Conservation (phyloP, 164 flowering plant genomes). For the Vitis vinifera region ASM3070453v1 NC_081812.1:21458501-21459000, state of each 20-base stretch:
- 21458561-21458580: background rate
- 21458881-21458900: background rate
- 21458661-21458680: too few relatives aligned
- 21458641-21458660: too few relatives aligned
- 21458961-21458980: background rate
- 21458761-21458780: conserved; percentile 95
- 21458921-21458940: background rate
- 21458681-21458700: background rate
- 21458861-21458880: background rate
- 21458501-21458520: too few relatives aligned
- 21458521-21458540: too few relatives aligned
- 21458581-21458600: background rate
- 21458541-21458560: background rate
- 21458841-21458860: conserved; percentile 84
- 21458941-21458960: background rate
- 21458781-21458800: conserved; percentile 88
- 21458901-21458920: background rate
- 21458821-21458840: conserved; percentile 69
- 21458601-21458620: background rate
- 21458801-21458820: conserved; percentile 61
- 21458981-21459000: background rate
- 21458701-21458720: background rate
- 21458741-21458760: conserved; percentile 75
- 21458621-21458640: background rate
- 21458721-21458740: conserved; percentile 68